Conservation (phyloP, 192 early-diverging fungal genomes). For the Dispira parvispora region DNA sequence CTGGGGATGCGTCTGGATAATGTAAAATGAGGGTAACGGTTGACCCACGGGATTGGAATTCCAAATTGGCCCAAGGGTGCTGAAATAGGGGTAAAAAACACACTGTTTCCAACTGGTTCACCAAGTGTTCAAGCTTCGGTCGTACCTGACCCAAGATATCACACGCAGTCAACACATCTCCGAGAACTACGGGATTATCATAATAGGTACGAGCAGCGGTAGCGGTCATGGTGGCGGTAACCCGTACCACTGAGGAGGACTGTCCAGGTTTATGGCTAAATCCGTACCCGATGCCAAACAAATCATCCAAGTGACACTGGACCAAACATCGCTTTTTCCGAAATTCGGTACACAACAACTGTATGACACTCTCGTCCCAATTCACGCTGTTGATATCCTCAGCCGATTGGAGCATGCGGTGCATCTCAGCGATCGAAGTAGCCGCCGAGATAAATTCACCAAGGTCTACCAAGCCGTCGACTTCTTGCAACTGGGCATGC, state of each 20-base stretch:
- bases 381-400: conserved; percentile 10
- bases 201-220: conserved; percentile 22
- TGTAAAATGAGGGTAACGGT: no score
- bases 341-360: conserved; percentile 15
- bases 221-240: conserved; percentile 14
- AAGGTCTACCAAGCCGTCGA: conserved; percentile 21
- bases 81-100: conserved; percentile 21
- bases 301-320: conserved; percentile 21
- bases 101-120: conserved; percentile 13
- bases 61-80: conserved; percentile 12
- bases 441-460: conserved; percentile 23
- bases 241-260: not conserved
- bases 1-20: no score
- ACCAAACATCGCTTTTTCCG: conserved; percentile 18
- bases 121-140: conserved; percentile 14
- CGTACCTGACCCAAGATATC: conserved; percentile 19
- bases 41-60: no score
- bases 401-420: conserved; percentile 16
- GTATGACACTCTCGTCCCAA: conserved; percentile 8
- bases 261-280: conserved; percentile 5
- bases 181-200: conserved; percentile 21
- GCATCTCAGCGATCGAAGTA: conserved; percentile 22
- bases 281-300: conserved; percentile 16
- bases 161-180: conserved; percentile 26
- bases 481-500: conserved; percentile 23